Evolutionary conservation across 2,329 filamentous ascomycete genomes (phyloP), one percentile per base, ranked within the genome.

Genomic region (Colletotrichum falcatum): DNA sequence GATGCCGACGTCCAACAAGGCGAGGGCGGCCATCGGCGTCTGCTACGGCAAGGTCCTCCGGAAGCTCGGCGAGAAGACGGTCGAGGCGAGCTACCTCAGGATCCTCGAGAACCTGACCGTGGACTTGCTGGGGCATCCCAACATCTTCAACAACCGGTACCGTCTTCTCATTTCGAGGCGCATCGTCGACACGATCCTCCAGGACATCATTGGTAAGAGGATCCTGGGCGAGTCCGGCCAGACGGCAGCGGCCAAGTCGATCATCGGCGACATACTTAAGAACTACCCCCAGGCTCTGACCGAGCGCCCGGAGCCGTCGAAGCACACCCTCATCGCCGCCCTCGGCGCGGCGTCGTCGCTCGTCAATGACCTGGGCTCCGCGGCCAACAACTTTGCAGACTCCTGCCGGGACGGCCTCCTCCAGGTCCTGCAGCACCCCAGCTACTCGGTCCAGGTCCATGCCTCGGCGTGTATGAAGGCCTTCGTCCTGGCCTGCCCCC

Each of bases 381-480:
- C 95, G 2, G 88, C 93, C 42, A 93, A 91, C 72, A 85, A 85
- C 63, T 90, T 98, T 75, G 92, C 94, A 9, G 97, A 99, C 73
- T 79, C 87, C 18, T 97, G 94, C 78, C 89, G 95, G 60, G 96
- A 99, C 79, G 92, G 92, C 5, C 83, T 99, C 39, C 84, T 98
- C 48, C 94, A 98, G 79, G 93, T 97, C 7, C 84, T 98, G 33
- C 94, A 97, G 75, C 96, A 99, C 80, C 94, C 95, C 0, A 98
- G 94, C 81, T 98, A 98, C 80, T 96, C 94, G 5, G 96, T 99
- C 2, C 96, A 99, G 78, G 90, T 98, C 3, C 92, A 96, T 76
- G 91, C 94, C 1, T 94, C 96, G 5, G 89, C 93, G 71, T 97
- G 94, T 77, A 85, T 98, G 75, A 94, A 95, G 75, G 90, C 88